Evolutionary conservation across 2,329 filamentous ascomycete species (phyloP), one percentile per base, ranked within the genome.

Genomic region (Phialophora chinensis): DNA sequence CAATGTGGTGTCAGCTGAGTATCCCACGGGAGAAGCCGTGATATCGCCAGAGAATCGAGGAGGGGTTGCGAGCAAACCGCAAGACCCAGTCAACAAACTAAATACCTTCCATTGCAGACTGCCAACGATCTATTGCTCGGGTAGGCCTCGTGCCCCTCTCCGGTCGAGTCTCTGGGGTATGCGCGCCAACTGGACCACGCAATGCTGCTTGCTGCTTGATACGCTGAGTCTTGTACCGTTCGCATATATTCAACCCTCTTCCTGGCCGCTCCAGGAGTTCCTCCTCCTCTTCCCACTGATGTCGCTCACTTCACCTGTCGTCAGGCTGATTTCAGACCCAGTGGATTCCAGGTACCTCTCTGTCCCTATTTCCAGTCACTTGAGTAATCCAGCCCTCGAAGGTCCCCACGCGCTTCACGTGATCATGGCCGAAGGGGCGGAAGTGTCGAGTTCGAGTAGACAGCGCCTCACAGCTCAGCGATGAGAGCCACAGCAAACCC

Each of bases 71-170:
- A 25, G 25, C 49, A 52, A 52, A 10, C 49, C 23, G 49, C 49
- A 17, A 52, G 49, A 52, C 20, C 49, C 47, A 11, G 38, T 44
- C 38, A 44, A n/a, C 38, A 44, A n/a, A n/a, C 38, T 44, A 44
- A 44, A 44, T 44, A 44, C 38, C 17, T 20, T 44, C 38, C 14
- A n/a, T n/a, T n/a, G 38, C 17, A n/a, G 38, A 44, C 17, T n/a
- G 17, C 17, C 38, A 44, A 44, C 38, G 38, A 44, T 17, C 38
- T 20, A n/a, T n/a, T 20, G 17, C 17, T 7, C 38, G 38, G 17
- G 17, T n/a, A 8, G 5, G 6, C 17, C 17, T 44, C 38, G 11
- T 52, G 23, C 10, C 44, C 44, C 17, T 49, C 44, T 20, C 44
- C 44, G 20, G 12, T 20, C 14, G 31, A 10, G 31, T 33, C 31